phyloP scores from a whole-genome alignment of 139 green algal species.

The Chlorella sp. region DNA sequence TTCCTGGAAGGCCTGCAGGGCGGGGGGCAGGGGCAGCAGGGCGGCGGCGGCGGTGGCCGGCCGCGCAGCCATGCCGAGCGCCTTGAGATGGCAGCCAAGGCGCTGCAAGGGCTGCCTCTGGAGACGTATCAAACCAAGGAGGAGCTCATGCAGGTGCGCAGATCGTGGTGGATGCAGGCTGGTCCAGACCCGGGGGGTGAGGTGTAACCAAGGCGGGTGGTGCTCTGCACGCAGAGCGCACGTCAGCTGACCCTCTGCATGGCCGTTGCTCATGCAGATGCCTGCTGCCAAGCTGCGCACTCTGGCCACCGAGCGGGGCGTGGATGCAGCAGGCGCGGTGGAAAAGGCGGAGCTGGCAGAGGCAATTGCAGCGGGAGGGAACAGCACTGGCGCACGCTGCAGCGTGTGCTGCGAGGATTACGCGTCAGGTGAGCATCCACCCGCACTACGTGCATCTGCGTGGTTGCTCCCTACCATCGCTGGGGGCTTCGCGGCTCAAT shows the following conservation, averaged over 20 bases:
- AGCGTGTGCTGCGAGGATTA: constrained; percentile 64
- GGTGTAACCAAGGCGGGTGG: no score
- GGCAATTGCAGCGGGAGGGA: neutral
- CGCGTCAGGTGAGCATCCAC: constrained; percentile 3
- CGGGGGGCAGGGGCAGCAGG: neutral
- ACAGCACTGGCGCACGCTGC: constrained; percentile 42
- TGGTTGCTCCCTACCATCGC: no score
- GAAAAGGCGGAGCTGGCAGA: constrained; percentile 56
- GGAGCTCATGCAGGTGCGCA: constrained; percentile 18
- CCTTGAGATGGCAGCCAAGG: neutral
- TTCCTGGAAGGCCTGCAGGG: constrained; percentile 4
- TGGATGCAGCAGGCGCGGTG: constrained; percentile 12
- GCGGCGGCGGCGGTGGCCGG: neutral
- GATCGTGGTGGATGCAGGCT: neutral
- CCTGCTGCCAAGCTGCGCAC: no score
- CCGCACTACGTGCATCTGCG: no score
- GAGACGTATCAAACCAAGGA: constrained; percentile 40
- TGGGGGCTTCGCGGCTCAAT: no score
- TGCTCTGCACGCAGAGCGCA: no score
- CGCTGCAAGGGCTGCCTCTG: constrained; percentile 43
- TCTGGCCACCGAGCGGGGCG: constrained; percentile 18
- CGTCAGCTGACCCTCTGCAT: no score
- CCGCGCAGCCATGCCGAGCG: constrained; percentile 8
- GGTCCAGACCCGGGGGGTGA: no score
- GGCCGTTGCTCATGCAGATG: no score